Conservation (phyloP, 192 early-diverging fungal genomes). For the Coemansia sp. region DNA sequence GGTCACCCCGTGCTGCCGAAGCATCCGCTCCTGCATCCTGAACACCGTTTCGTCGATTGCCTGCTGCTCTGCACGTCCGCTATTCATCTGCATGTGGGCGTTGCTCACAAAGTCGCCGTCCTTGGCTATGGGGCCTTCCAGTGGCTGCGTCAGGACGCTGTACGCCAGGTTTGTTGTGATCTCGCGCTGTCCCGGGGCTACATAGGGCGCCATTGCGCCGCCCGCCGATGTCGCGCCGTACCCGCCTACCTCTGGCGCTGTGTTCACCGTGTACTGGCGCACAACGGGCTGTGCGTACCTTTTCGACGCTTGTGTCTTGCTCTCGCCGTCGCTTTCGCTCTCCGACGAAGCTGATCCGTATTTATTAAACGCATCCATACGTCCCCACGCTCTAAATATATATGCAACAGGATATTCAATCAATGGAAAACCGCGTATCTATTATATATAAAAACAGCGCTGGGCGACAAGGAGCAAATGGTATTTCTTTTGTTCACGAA, state of each 20-base stretch:
- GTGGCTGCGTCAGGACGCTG: conserved; percentile 27
- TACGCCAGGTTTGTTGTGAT: conserved; percentile 29
- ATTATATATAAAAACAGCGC: not conserved
- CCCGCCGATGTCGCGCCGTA: not conserved
- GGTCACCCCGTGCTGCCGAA: conserved; percentile 75
- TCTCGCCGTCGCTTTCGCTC: conserved; percentile 20
- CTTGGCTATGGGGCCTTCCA: conserved; percentile 25
- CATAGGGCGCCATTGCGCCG: conserved; percentile 10
- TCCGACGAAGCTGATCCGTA: conserved; percentile 39
- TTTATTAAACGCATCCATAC: conserved; percentile 37
- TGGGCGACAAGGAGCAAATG: no score
- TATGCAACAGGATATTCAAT: no score
- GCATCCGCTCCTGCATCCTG: conserved; percentile 80
- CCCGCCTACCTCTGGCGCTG: conserved; percentile 33
- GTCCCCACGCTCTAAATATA: no score
- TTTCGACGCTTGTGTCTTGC: not conserved
- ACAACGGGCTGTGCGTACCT: conserved; percentile 19
- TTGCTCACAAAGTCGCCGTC: conserved; percentile 26
- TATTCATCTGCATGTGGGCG: not conserved
- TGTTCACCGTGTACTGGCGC: conserved; percentile 37
- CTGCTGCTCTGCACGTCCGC: conserved; percentile 31
- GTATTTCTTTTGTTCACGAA: no score
- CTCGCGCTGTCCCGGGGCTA: conserved; percentile 18
- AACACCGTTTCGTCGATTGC: conserved; percentile 55
- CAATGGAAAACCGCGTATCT: no score